Evolutionary conservation across 2,329 filamentous ascomycete species (phyloP).

Genomic region (Colletotrichum sp.): DNA sequence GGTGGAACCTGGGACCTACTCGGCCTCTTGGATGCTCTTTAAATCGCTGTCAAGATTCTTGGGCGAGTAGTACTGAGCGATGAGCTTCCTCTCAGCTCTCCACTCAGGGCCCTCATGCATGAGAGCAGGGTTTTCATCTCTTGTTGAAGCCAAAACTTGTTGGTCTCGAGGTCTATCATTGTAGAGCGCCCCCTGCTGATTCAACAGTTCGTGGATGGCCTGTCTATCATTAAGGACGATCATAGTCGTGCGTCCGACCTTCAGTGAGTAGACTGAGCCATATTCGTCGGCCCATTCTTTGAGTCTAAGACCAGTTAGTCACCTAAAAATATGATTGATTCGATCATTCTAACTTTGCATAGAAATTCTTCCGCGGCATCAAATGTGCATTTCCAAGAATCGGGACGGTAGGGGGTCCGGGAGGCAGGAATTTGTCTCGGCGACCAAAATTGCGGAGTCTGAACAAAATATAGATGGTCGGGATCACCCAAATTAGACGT

Average conservation of each 20-base stretch:
- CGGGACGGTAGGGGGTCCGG: slow-evolving; percentile 43
- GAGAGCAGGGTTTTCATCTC: slow-evolving; percentile 22
- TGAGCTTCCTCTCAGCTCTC: slow-evolving; percentile 48
- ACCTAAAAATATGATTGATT: not conserved
- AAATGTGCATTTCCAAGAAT: slow-evolving; percentile 44
- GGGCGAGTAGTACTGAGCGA: slow-evolving; percentile 52
- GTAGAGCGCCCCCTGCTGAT: slow-evolving; percentile 48
- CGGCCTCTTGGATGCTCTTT: slow-evolving; percentile 47
- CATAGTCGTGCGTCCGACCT: slow-evolving; percentile 42
- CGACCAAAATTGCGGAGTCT: not conserved
- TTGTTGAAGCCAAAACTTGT: not conserved
- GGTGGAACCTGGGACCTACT: slow-evolving; percentile 30
- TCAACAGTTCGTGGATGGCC: slow-evolving; percentile 46
- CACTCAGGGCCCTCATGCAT: slow-evolving; percentile 52
- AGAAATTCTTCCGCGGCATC: slow-evolving; percentile 8
- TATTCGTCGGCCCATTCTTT: slow-evolving; percentile 47
- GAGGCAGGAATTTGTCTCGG: slow-evolving; percentile 1
- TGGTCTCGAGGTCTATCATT: slow-evolving; percentile 39
- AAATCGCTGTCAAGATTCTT: slow-evolving; percentile 47
- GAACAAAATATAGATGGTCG: not conserved
- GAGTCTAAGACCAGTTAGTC: slow-evolving; percentile 33
- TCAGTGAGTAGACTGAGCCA: slow-evolving; percentile 47
- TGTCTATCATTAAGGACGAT: slow-evolving; percentile 45
- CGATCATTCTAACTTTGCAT: not conserved
- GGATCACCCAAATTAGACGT: not conserved